phyloP scores from a whole-genome alignment of 257 asterid species.

The Apocynum venetum region DNA sequence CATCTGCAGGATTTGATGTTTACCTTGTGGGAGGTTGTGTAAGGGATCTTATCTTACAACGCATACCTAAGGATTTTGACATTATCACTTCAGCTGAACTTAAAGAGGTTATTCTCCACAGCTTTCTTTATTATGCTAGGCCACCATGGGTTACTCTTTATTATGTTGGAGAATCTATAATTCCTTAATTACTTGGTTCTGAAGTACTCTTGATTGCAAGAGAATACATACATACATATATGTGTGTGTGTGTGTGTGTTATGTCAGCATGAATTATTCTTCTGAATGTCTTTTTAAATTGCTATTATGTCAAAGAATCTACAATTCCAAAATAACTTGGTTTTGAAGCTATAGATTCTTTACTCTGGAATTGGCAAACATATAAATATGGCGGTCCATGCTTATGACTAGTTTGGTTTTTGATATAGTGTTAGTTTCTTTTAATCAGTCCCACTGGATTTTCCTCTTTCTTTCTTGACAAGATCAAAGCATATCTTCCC shows the following conservation, averaged over 20 bases:
- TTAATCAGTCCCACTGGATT: background rate
- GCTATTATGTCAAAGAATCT: background rate
- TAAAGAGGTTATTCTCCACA: conserved; percentile 41
- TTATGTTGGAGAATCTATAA: background rate
- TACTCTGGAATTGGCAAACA: background rate
- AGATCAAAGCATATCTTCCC: background rate
- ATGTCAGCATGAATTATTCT: background rate
- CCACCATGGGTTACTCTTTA: background rate
- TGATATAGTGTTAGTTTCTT: background rate
- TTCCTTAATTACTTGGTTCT: background rate
- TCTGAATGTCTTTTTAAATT: background rate
- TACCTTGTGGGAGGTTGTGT: conserved; percentile 94
- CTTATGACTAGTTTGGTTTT: too few relatives aligned
- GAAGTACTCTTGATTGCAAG: background rate
- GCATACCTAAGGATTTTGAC: conserved; percentile 81
- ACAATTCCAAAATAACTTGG: background rate
- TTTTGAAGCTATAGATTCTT: background rate
- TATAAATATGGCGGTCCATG: background rate
- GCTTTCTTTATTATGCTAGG: background rate
- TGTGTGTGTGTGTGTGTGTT: background rate
- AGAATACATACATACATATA: background rate
- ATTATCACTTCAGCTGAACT: conserved; percentile 81
- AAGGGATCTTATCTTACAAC: conserved; percentile 66
- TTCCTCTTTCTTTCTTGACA: background rate
- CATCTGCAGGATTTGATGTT: conserved; percentile 66